A percentile compares a stretch with the other conserved stretches of the same genome.
Conservation (phyloP, 495 filamentous ascomycete species). For the Opeltia flavorubescens region DNA sequence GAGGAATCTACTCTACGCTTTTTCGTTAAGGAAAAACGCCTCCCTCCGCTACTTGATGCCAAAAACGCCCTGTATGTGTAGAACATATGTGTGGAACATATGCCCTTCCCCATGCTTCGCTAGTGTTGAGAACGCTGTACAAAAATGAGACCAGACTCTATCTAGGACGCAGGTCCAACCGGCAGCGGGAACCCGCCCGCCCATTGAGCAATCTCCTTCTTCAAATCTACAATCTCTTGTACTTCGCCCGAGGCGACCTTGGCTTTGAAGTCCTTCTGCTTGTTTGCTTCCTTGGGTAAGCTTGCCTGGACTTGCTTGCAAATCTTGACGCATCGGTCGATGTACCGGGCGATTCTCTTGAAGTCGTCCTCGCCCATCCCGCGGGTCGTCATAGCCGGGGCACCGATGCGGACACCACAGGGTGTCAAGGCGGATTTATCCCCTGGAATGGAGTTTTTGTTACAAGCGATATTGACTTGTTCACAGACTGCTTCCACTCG, state of each 20-base stretch:
- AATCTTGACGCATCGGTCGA: slow-evolving; percentile 68
- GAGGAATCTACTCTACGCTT: neutral
- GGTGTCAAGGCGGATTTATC: slow-evolving; percentile 96
- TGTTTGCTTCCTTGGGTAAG: slow-evolving; percentile 93
- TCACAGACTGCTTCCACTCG: slow-evolving; percentile 94
- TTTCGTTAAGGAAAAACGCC: slow-evolving; percentile 1
- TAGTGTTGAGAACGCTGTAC: neutral
- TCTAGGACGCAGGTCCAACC: slow-evolving; percentile 30
- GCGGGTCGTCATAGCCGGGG: slow-evolving; percentile 91
- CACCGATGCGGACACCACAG: slow-evolving; percentile 86
- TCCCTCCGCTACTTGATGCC: neutral
- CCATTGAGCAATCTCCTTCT: slow-evolving; percentile 82
- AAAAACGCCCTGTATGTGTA: slow-evolving; percentile 7
- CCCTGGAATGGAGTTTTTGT: slow-evolving; percentile 97
- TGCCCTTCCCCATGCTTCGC: neutral
- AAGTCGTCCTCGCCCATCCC: slow-evolving; percentile 92
- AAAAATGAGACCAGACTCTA: neutral
- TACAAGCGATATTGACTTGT: slow-evolving; percentile 96
- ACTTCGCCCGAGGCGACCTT: slow-evolving; percentile 70
- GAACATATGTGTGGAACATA: slow-evolving; percentile 19
- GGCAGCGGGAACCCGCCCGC: slow-evolving; percentile 86
- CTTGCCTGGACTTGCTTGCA: slow-evolving; percentile 69
- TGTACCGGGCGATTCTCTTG: slow-evolving; percentile 77
- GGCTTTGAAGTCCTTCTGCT: slow-evolving; percentile 97
- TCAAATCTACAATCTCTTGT: slow-evolving; percentile 62